A percentile compares a stretch with the other conserved stretches of the same genome.
These are phyloP conservation scores for Cercospora janseana DNA, from an alignment of 2,329 filamentous ascomycete species.

Conservation along the genomic window DNA sequence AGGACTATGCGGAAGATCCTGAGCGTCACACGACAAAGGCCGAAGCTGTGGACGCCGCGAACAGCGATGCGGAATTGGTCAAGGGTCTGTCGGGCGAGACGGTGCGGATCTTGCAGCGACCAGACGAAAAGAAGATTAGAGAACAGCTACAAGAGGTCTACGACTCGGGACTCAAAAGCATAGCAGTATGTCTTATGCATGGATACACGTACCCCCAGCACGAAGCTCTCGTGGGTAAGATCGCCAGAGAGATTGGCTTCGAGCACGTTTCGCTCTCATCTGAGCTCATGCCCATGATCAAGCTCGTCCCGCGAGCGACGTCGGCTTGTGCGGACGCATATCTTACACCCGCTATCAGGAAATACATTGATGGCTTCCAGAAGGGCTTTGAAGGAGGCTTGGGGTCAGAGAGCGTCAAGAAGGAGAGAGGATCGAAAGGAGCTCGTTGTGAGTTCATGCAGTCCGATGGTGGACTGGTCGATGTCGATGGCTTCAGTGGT, in stretches of 20 bases:
- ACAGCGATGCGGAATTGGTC: conserved; percentile 57
- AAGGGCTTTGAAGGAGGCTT: conserved; percentile 77
- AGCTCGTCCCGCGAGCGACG: conserved; percentile 71
- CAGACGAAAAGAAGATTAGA: conserved; percentile 57
- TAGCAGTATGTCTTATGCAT: conserved; percentile 90
- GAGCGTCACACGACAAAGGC: conserved; percentile 59
- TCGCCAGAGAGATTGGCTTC: conserved; percentile 80
- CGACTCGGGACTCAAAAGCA: conserved; percentile 69
- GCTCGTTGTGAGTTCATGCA: conserved; percentile 95
- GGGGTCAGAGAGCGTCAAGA: conserved; percentile 70
- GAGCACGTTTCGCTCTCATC: conserved; percentile 77
- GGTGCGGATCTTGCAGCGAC: conserved; percentile 66
- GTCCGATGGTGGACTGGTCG: conserved; percentile 69
- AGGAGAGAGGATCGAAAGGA: conserved; percentile 62
- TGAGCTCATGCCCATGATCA: conserved; percentile 85
- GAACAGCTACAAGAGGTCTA: conserved; percentile 65
- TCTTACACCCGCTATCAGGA: conserved; percentile 73
- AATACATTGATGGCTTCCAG: conserved; percentile 75
- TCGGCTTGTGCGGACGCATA: conserved; percentile 80
- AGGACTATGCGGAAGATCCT: conserved; percentile 90
- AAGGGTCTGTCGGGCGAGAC: conserved; percentile 72
- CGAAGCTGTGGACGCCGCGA: conserved; percentile 49
- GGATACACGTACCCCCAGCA: conserved; percentile 88
- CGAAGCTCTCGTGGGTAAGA: conserved; percentile 70
- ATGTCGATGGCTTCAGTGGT: conserved; percentile 79